Evolutionary conservation across 2,329 filamentous ascomycete genomes (phyloP), one percentile per base, ranked within the genome.

Genomic region (Talaromyces atroroseus): DNA sequence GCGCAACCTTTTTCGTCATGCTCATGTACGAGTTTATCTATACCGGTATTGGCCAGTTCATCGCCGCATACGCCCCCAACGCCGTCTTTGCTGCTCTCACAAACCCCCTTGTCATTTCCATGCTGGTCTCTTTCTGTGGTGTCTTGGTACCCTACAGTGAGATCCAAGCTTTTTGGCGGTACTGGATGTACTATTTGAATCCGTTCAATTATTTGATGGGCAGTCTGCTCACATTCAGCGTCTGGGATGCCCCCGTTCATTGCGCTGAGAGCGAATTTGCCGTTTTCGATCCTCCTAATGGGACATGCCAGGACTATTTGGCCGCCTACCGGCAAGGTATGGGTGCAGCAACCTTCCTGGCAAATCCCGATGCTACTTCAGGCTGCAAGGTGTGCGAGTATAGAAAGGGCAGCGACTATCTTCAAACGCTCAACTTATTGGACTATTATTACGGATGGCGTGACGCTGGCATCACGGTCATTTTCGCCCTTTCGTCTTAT

Each of bases 81-180:
- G 73, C 88, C 0, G 83, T 78, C 53, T 89, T 90, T 68, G 88
- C 86, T 0, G 83, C 88, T 51, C 87, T 90, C 58, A 82, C 82
- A 46, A 89, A 90, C 65, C 87, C 87, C 0, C 85, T 90, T 73
- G 86, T 90, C 76, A 86, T 90, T 71, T 82, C 88, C 65, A 81
- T 86, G 70, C 85, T 89, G 60, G 78, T 79, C 12, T 72, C 87
- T 2, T 89, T 90, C 76, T 89, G 88, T 68, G 87, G 87, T 52
- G 82, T 90, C 12, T 80, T 90, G 1, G 79, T 85, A 1, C 82
- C 86, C 0, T 89, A 87, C 65, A 58, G 70, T 1, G 74, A 80
- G 62, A 74, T 90, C 11, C 80, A 81, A 2, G 80, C 79, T 8
- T 89, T 90, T 73, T 92, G 85, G 84, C 73, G 76, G 26, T 87